These are phyloP conservation scores for Periconia macrospinosa DNA, from an alignment of 2,329 filamentous ascomycete species.

Conservation along the genomic window DNA sequence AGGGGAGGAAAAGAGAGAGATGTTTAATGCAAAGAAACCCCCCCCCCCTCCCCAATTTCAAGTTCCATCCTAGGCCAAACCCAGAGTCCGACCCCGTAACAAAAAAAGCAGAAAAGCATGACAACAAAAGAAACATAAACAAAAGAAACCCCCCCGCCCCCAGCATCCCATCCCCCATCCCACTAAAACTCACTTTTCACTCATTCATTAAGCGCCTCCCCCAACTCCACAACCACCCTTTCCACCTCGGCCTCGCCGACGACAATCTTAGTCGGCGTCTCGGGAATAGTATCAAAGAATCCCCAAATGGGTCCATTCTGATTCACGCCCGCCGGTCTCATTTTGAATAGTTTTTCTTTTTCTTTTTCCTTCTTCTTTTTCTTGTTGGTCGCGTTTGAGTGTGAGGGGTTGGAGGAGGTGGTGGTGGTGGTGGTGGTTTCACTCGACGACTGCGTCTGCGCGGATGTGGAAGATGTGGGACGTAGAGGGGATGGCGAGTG, in stretches of 20 bases:
- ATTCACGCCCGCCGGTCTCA: constrained; percentile 41
- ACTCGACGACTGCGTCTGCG: constrained; percentile 20
- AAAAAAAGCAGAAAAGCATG: too few species aligned
- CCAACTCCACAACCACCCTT: constrained; percentile 22
- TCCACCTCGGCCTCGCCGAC: constrained; percentile 42
- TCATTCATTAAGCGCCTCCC: constrained; percentile 37
- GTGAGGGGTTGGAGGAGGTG: not conserved
- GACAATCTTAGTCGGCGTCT: constrained; percentile 36
- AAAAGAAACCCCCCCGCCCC: not conserved
- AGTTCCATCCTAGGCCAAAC: too few species aligned
- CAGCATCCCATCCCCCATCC: too few species aligned
- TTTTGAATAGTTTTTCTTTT: constrained; percentile 15
- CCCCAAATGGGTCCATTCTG: constrained; percentile 43
- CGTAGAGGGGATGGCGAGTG: constrained; percentile 3
- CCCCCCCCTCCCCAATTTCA: too few species aligned
- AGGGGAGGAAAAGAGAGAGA: too few species aligned
- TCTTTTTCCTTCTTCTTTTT: constrained; percentile 16
- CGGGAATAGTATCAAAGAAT: constrained; percentile 40
- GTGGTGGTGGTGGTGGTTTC: not conserved
- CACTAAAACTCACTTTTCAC: not conserved
- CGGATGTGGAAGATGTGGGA: constrained; percentile 20
- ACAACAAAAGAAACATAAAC: too few species aligned
- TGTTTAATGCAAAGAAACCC: too few species aligned
- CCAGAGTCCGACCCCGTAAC: too few species aligned
- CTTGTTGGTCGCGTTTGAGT: constrained; percentile 3